Conservation (phyloP, 169 alveolate species). For the Eimeria zaria region DNA sequence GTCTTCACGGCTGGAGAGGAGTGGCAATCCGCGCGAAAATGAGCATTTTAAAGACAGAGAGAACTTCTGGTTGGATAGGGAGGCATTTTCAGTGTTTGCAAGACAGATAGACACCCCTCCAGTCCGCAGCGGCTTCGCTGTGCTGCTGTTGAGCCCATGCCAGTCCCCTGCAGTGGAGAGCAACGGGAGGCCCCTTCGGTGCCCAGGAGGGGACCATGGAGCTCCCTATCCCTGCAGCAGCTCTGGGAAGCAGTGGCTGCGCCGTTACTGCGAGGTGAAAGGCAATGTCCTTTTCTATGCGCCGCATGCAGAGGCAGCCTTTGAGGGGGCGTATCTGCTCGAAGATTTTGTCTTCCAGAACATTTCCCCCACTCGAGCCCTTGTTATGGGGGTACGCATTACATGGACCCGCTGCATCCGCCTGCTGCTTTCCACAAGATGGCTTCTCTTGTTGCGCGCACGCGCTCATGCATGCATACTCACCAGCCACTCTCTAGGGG, state of each 20-base stretch:
- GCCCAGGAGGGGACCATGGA: background rate
- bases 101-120: conserved; percentile 62
- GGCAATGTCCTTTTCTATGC: conserved; percentile 73
- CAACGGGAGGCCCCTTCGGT: background rate
- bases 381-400: conserved; percentile 48
- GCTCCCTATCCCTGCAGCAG: background rate
- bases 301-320: conserved; percentile 70
- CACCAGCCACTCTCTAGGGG: background rate
- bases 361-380: conserved; percentile 24
- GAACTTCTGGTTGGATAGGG: conserved; percentile 69
- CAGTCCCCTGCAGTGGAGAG: conserved; percentile 81
- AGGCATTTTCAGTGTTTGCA: conserved; percentile 66
- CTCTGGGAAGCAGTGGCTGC: conserved; percentile 59
- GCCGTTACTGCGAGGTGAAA: conserved; percentile 70
- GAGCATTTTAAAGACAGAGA: conserved; percentile 6
- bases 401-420: background rate
- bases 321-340: conserved; percentile 81
- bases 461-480: background rate
- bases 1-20: background rate
- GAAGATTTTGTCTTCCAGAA: conserved; percentile 58
- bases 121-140: conserved; percentile 18
- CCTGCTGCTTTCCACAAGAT: background rate
- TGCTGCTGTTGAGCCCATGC: conserved; percentile 49
- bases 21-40: background rate
- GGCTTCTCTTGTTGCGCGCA: background rate